Conservation (phyloP, 2,329 filamentous ascomycete species). For the Alternaria incomplexa region DNA sequence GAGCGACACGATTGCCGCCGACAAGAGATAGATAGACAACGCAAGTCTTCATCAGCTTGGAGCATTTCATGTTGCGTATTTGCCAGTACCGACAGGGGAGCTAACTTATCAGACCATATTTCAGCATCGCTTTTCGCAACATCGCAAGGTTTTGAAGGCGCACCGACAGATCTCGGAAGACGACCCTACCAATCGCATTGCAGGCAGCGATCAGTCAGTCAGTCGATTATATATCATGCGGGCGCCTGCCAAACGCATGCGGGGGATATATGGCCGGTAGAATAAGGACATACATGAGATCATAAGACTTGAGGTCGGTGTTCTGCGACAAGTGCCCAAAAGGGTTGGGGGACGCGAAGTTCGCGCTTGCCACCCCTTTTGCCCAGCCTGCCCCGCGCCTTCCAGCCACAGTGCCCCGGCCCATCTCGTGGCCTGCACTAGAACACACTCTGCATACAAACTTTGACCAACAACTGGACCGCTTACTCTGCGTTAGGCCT, state of each 20-base stretch:
- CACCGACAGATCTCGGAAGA: not conserved
- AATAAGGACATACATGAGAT: not conserved
- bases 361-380: not conserved
- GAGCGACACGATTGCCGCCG: not conserved
- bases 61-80: not conserved
- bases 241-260: not conserved
- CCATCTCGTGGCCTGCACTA: not conserved
- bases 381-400: not conserved
- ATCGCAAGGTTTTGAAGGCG: not conserved
- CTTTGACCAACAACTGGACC: not conserved
- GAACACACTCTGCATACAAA: not conserved
- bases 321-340: not conserved
- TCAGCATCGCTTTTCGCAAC: not conserved
- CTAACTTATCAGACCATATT: not conserved
- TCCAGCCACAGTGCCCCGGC: not conserved
- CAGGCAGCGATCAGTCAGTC: not conserved
- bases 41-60: not conserved
- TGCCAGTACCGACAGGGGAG: not conserved
- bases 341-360: not conserved
- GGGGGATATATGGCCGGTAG: not conserved
- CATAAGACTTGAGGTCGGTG: not conserved
- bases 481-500: not conserved
- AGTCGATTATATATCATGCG: not conserved
- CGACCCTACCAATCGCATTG: not conserved
- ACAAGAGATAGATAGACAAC: not conserved